Evolutionary conservation across 495 filamentous ascomycete genomes (phyloP).

Genomic region (Hypoxylon subgilvum): DNA sequence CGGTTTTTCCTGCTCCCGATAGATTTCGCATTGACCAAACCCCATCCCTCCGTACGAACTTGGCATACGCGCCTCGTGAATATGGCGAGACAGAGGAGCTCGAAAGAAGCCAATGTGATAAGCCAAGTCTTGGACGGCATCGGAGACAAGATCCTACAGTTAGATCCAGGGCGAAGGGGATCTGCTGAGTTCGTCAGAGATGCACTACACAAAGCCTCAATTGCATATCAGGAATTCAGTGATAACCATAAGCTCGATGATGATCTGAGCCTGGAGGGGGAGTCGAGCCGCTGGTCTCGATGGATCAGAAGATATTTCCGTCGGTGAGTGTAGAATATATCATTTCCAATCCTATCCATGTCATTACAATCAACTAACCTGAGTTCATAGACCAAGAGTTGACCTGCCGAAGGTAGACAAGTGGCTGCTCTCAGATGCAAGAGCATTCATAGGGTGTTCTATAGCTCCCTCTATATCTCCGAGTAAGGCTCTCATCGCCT

Average conservation of each 20-base stretch:
- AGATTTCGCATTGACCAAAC: slow-evolving; percentile 18
- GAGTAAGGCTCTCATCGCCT: slow-evolving; percentile 36
- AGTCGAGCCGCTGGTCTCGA: background rate
- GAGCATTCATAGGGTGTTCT: slow-evolving; percentile 37
- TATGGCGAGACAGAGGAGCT: slow-evolving; percentile 26
- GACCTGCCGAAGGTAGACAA: background rate
- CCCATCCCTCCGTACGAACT: slow-evolving; percentile 37
- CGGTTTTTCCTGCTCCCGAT: slow-evolving; percentile 41
- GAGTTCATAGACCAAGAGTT: background rate
- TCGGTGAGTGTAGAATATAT: background rate
- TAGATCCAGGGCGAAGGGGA: slow-evolving; percentile 21
- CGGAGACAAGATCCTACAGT: slow-evolving; percentile 23
- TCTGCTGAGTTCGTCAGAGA: slow-evolving; percentile 21
- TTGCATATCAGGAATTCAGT: background rate
- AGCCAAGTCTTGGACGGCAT: slow-evolving; percentile 28
- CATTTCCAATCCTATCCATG: background rate
- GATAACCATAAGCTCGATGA: background rate
- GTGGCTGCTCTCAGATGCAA: slow-evolving; percentile 18
- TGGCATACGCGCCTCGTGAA: slow-evolving; percentile 38
- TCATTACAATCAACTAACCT: background rate
- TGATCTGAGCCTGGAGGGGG: background rate
- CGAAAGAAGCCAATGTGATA: slow-evolving; percentile 31
- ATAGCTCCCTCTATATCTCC: slow-evolving; percentile 43
- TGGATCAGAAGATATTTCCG: background rate
- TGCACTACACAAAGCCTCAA: slow-evolving; percentile 10